Evolutionary conservation across 2,329 filamentous ascomycete species (phyloP).

Genomic region (Talaromyces sp.): DNA sequence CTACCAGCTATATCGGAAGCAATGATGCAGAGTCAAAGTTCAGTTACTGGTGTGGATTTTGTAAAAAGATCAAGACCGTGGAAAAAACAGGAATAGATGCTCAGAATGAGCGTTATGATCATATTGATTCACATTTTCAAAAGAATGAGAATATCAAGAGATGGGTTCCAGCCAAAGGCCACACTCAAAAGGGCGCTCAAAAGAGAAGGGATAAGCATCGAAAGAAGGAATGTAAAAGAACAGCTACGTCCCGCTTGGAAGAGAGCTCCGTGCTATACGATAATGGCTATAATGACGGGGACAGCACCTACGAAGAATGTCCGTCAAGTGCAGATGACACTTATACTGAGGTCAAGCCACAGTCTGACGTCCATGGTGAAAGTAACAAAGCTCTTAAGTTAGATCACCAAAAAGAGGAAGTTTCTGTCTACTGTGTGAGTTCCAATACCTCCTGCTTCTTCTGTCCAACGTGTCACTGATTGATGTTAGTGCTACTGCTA

Average conservation of each 20-base stretch:
- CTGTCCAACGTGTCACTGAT: background rate
- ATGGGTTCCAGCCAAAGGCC: constrained; percentile 34
- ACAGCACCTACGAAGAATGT: constrained; percentile 6
- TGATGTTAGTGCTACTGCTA: background rate
- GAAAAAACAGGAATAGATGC: constrained; percentile 52
- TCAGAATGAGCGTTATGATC: constrained; percentile 64
- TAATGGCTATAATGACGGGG: background rate
- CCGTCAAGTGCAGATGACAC: constrained; percentile 4
- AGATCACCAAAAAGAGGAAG: background rate
- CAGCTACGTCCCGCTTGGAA: background rate
- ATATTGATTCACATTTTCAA: constrained; percentile 65
- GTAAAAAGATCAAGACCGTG: constrained; percentile 57
- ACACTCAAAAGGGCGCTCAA: constrained; percentile 26
- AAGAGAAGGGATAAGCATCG: constrained; percentile 20
- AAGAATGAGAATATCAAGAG: constrained; percentile 36
- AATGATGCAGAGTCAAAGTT: constrained; percentile 54
- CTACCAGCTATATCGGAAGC: constrained; percentile 60
- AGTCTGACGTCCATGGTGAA: background rate
- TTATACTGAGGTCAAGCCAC: background rate
- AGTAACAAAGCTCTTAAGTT: background rate
- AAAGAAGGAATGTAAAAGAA: constrained; percentile 14
- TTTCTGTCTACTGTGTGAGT: constrained; percentile 1
- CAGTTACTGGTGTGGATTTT: constrained; percentile 89
- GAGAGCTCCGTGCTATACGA: background rate
- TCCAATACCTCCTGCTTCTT: background rate